These are phyloP conservation scores for Lentinula detonsa DNA, from an alignment of 768 basidiomycete genomes.

Conservation along the genomic window DNA sequence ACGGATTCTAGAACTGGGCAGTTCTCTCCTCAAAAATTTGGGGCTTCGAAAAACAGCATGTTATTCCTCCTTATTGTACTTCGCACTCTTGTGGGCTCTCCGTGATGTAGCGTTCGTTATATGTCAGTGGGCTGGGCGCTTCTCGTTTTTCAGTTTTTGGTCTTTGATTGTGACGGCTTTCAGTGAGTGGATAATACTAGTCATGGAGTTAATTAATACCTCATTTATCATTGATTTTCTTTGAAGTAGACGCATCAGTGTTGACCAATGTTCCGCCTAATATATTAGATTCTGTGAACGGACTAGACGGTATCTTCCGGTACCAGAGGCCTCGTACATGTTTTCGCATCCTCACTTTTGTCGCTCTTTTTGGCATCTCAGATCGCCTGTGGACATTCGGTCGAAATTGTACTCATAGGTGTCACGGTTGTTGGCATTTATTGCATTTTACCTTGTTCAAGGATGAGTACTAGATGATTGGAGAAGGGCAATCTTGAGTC, in stretches of 20 bases:
- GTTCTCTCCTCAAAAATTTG: no score
- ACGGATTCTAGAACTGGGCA: no score
- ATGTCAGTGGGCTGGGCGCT: no score
- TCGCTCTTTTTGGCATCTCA: slow-evolving; percentile 40
- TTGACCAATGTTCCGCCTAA: slow-evolving; percentile 36
- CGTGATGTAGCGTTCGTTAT: no score
- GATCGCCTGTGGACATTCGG: slow-evolving; percentile 37
- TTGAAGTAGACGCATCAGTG: slow-evolving; percentile 38
- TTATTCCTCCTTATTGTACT: no score
- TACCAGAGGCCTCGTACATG: slow-evolving; percentile 46
- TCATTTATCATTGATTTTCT: not conserved
- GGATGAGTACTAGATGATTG: no score
- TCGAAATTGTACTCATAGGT: slow-evolving; percentile 22
- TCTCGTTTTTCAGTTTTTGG: slow-evolving; percentile 25
- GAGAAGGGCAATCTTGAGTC: no score
- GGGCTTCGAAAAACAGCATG: no score
- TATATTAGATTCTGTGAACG: slow-evolving; percentile 46
- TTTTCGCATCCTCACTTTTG: slow-evolving; percentile 50
- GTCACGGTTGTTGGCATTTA: not conserved
- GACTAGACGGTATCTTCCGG: slow-evolving; percentile 46
- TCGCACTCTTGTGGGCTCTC: no score
- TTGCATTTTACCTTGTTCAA: not conserved
- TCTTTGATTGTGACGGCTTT: slow-evolving; percentile 25
- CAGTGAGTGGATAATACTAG: slow-evolving; percentile 19
- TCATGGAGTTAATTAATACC: not conserved